Evolutionary conservation across 345 rosid species (phyloP), one percentile per base, ranked within the genome.

Genomic region (Jatropha curcas): DNA sequence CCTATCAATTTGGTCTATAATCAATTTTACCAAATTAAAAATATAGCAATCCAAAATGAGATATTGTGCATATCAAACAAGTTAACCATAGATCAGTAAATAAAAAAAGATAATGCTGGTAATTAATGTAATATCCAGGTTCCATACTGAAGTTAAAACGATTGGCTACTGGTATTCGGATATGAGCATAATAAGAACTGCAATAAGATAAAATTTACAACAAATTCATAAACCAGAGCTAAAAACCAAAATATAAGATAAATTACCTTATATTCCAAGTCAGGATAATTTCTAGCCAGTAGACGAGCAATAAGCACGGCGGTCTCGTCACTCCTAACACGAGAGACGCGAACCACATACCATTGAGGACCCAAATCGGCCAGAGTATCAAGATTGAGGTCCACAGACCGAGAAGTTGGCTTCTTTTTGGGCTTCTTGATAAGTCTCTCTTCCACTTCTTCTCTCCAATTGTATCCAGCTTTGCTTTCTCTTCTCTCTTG

Each of bases 381-480:
- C 66, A 94, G 81, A 67, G 73, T 88, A 34, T 94, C 93, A 31
- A 94, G 89, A 77, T 90, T 90, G 73, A 89, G 84, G 72, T 85
- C 88, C 66, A 87, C 95, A 1, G 86, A 77, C 86, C 87, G 81
- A 25, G 92, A 60, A 41, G 83, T 20, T 22, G 77, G 72, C 22
- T 85, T 79, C 85, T 87, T 89, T 80, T 89, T 92, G 59, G 97
- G 89, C 77, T 90, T 90, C 80, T 87, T 84, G 58, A 87, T 80
- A 63, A 94, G 88, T 72, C 79, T 77, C 68, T 86, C 90, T 66
- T 94, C 97, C 0, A 94, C 93, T 75, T 94, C 93, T 77, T 90
- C 95, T 80, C 88, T 80, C 98, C 97, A 94, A 33, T 76, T 88
- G 39, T 85, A 81, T 37, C 88, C 92, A 4, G 84, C 62, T 71